A percentile compares a stretch with the other conserved stretches of the same genome.
Evolutionary conservation across 2,329 filamentous ascomycete genomes (phyloP).

Genomic region (Colletotrichum sp.): DNA sequence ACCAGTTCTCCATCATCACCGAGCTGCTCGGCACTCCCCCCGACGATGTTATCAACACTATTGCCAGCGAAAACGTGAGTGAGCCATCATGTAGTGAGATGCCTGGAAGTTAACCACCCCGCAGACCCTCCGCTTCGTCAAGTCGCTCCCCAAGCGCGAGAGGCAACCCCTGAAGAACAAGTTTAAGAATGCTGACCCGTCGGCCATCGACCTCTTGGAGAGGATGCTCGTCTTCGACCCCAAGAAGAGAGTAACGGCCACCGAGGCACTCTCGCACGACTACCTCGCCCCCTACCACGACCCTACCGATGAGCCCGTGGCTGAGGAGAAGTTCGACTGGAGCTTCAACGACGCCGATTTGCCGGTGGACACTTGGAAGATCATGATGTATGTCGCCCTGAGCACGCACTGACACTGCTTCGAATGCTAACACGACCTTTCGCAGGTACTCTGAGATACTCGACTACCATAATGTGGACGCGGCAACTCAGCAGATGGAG

Average conservation of each 20-base stretch:
- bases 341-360: constrained; percentile 98
- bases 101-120: neutral
- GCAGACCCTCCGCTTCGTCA: constrained; percentile 93
- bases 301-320: constrained; percentile 92
- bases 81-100: neutral
- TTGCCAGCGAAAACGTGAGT: constrained; percentile 94
- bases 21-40: constrained; percentile 95
- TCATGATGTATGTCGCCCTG: constrained; percentile 84
- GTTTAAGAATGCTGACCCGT: constrained; percentile 91
- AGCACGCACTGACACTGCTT: no score
- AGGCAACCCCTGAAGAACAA: constrained; percentile 85
- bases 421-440: constrained; percentile 1
- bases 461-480: constrained; percentile 95
- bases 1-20: constrained; percentile 99
- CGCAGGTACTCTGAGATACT: constrained; percentile 97
- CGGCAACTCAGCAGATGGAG: constrained; percentile 28
- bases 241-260: constrained; percentile 90
- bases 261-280: constrained; percentile 85
- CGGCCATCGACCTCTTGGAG: constrained; percentile 89
- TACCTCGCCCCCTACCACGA: constrained; percentile 98
- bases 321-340: constrained; percentile 99
- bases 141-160: constrained; percentile 94
- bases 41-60: constrained; percentile 98
- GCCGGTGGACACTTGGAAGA: constrained; percentile 99
- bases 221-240: constrained; percentile 98